Percentiles rank a stretch among this genome's conserved stretches.
phyloP scores from a whole-genome alignment of 2,329 filamentous ascomycete species.

The Celoporthe dispersa region DNA sequence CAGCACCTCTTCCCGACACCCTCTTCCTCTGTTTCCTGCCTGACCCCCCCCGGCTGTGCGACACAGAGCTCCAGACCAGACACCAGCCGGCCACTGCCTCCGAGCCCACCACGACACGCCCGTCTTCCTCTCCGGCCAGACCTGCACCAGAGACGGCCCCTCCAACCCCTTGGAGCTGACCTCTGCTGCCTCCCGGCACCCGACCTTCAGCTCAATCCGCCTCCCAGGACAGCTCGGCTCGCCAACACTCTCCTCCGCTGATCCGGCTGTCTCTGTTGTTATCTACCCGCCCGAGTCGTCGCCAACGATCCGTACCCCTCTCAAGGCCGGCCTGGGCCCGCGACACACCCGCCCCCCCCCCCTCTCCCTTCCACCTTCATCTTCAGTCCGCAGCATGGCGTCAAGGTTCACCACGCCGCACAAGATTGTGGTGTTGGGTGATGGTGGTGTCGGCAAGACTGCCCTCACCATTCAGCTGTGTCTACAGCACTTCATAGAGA shows the following conservation, averaged over 20 bases:
- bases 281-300: conserved; percentile 11
- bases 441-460: conserved; percentile 93
- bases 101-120: not conserved
- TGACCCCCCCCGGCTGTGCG: conserved; percentile 4
- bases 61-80: not conserved
- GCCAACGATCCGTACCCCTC: conserved; percentile 34
- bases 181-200: conserved; percentile 5
- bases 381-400: conserved; percentile 63
- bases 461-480: conserved; percentile 96
- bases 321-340: conserved; percentile 26
- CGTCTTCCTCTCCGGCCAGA: conserved; percentile 9
- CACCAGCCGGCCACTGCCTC: not conserved
- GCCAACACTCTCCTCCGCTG: conserved; percentile 17
- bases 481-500: conserved; percentile 97
- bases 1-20: conserved; percentile 11
- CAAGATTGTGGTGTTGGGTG: conserved; percentile 93
- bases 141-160: conserved; percentile 5
- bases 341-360: conserved; percentile 4
- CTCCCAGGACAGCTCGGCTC: conserved; percentile 16
- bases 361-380: not conserved
- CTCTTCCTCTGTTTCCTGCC: conserved; percentile 2
- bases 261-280: conserved; percentile 11
- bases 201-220: conserved; percentile 4
- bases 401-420: conserved; percentile 77
- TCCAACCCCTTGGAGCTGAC: conserved; percentile 8